Evolutionary conservation across 768 basidiomycete species (phyloP).

Genomic region (Tulasnella sp.): DNA sequence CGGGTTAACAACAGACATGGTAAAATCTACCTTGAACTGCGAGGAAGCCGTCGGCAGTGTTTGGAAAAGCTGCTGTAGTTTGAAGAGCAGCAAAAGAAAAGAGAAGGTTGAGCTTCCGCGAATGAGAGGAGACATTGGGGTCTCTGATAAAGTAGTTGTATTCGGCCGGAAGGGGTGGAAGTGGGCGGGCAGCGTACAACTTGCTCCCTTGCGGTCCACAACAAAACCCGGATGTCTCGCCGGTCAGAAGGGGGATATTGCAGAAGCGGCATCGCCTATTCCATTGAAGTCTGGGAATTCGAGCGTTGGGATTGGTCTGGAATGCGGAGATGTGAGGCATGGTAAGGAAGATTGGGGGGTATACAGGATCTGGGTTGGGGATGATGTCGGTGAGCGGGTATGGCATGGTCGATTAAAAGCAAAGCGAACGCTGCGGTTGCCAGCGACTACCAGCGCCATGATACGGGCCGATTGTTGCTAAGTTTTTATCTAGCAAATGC

Average conservation of each 20-base stretch:
- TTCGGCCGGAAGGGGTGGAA: slow-evolving; percentile 34
- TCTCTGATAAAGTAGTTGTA: slow-evolving; percentile 33
- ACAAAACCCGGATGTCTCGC: slow-evolving; percentile 37
- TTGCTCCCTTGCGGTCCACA: slow-evolving; percentile 35
- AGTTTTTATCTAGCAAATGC: too few species aligned
- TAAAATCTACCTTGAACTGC: slow-evolving; percentile 33
- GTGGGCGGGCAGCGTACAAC: slow-evolving; percentile 29
- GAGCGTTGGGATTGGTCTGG: neutral
- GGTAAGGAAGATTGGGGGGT: neutral
- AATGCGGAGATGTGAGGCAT: neutral
- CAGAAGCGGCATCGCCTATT: slow-evolving; percentile 31
- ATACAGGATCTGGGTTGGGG: too few species aligned
- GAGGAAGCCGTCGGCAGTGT: slow-evolving; percentile 30
- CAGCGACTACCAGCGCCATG: too few species aligned
- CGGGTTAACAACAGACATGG: neutral
- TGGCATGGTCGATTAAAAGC: too few species aligned
- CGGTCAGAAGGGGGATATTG: slow-evolving; percentile 34
- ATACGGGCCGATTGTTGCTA: too few species aligned
- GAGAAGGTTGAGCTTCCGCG: slow-evolving; percentile 35
- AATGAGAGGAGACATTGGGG: slow-evolving; percentile 33
- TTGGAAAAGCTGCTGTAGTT: slow-evolving; percentile 33
- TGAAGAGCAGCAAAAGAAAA: slow-evolving; percentile 39
- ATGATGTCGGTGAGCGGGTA: too few species aligned
- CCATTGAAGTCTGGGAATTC: neutral
- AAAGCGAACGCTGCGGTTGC: too few species aligned